These are phyloP conservation scores for Tagetes patula DNA, from an alignment of 129 eudicot species.

Conservation along the genomic window DNA sequence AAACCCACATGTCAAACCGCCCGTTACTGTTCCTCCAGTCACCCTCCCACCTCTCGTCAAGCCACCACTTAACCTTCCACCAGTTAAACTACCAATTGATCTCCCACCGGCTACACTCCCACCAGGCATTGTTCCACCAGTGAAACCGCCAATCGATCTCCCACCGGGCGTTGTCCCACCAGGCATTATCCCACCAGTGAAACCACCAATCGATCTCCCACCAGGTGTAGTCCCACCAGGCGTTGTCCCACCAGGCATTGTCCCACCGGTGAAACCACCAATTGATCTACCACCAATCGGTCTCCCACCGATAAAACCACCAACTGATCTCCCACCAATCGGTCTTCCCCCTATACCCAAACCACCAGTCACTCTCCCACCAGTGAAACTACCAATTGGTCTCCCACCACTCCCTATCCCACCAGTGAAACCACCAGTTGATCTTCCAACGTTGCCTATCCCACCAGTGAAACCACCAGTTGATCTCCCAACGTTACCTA, in stretches of 20 bases:
- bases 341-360: neutral
- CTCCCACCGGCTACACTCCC: constrained; percentile 29
- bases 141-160: constrained; percentile 10
- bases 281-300: neutral
- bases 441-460: neutral
- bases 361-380: neutral
- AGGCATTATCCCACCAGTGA: constrained; percentile 7
- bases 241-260: neutral
- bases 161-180: neutral
- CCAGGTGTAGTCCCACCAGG: neutral
- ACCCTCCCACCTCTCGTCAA: neutral
- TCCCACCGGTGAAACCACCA: constrained; percentile 14
- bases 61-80: constrained; percentile 4
- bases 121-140: neutral
- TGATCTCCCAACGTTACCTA: neutral
- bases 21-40: neutral
- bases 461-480: constrained; percentile 17
- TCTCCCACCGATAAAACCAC: constrained; percentile 13
- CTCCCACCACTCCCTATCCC: constrained; percentile 14
- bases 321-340: constrained; percentile 5
- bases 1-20: constrained; percentile 7
- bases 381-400: constrained; percentile 6
- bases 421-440: constrained; percentile 14
- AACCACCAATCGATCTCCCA: constrained; percentile 2
- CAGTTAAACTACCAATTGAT: constrained; percentile 19